Percentiles rank a stretch among this genome's conserved stretches.
Evolutionary conservation across 257 asterid genomes (phyloP).

Genomic region (Pogostemon cablin): DNA sequence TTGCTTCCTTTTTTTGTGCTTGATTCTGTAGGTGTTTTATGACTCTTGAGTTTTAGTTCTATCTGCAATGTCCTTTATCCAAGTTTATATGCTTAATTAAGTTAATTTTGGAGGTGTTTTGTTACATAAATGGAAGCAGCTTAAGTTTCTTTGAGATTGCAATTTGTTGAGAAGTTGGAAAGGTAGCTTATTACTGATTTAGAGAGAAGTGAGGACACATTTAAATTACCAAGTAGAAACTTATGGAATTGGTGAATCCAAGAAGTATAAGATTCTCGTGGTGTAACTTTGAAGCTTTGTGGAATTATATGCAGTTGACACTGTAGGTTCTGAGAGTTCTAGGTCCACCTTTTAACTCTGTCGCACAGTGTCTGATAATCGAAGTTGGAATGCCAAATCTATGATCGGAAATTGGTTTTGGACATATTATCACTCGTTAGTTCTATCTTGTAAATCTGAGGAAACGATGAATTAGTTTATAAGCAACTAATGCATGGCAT

Average conservation of each 20-base stretch:
- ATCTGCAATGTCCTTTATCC: not conserved
- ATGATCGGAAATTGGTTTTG: not conserved
- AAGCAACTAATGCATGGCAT: not conserved
- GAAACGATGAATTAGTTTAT: conserved; percentile 3
- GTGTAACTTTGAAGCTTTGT: not conserved
- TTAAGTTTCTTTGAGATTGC: not conserved
- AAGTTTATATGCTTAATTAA: not conserved
- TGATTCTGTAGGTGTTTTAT: not conserved
- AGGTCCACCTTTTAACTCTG: not conserved
- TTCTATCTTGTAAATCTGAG: not conserved
- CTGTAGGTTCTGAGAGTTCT: not conserved
- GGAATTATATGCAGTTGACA: conserved; percentile 3
- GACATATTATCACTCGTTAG: not conserved
- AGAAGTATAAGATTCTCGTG: not conserved
- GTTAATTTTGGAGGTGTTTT: too few relatives aligned
- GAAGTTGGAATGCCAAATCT: not conserved
- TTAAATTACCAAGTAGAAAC: too few relatives aligned
- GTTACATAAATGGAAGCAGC: not conserved
- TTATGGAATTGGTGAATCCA: not conserved
- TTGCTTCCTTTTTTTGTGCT: not conserved
- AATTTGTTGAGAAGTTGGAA: not conserved
- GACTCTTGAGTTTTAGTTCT: not conserved
- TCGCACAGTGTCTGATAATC: not conserved
- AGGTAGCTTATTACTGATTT: not conserved
- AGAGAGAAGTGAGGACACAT: not conserved